These are phyloP conservation scores for Pseudogymnoascus sp. DNA, from an alignment of 2,329 filamentous ascomycete species.

Conservation along the genomic window DNA sequence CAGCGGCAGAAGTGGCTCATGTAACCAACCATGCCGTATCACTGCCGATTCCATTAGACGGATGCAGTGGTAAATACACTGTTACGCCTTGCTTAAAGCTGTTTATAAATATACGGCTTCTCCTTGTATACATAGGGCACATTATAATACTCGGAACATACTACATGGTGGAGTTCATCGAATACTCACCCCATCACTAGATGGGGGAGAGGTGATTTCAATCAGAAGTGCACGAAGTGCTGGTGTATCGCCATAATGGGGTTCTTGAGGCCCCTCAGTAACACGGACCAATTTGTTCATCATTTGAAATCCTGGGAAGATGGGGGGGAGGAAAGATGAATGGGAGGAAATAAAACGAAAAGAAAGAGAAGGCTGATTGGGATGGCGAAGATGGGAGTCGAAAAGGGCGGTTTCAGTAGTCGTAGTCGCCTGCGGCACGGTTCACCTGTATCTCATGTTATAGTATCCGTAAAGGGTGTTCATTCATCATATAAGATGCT, in stretches of 20 bases:
- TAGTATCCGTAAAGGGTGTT: not conserved
- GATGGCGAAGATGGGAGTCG: not conserved
- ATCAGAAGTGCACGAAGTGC: constrained; percentile 5
- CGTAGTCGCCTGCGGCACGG: not conserved
- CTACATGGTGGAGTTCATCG: not conserved
- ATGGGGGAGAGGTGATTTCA: not conserved
- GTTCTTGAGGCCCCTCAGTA: constrained; percentile 5
- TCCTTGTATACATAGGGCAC: no score
- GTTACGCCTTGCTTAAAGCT: not conserved
- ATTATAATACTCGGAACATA: not conserved
- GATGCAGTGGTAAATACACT: not conserved
- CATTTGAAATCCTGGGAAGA: not conserved
- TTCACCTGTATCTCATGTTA: constrained; percentile 7
- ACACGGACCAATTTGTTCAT: constrained; percentile 6
- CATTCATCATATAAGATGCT: not conserved
- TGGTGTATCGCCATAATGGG: constrained; percentile 4
- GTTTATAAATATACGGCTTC: no score
- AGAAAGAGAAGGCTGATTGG: not conserved
- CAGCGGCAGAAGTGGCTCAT: no score
- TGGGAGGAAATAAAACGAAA: not conserved
- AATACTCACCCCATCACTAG: not conserved
- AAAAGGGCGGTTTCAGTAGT: not conserved
- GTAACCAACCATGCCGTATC: no score
- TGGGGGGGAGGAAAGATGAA: not conserved
- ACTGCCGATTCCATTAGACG: not conserved